phyloP scores from a whole-genome alignment of 345 rosid genomes.

The Eucalyptus erythrocorys region DNA sequence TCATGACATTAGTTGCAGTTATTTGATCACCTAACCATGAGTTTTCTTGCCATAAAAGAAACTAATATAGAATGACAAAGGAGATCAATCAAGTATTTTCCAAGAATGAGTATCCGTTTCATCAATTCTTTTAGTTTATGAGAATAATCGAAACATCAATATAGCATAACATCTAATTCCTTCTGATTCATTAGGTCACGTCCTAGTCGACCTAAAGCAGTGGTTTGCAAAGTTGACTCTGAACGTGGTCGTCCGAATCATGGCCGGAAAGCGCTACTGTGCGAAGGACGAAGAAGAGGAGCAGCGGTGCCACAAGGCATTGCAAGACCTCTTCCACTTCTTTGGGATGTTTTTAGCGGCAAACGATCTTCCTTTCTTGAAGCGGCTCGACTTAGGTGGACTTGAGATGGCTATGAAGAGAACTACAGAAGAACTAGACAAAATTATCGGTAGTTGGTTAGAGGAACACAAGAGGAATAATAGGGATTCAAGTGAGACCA shows the following conservation, averaged over 20 bases:
- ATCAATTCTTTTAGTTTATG: too few relatives aligned
- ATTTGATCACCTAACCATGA: too few relatives aligned
- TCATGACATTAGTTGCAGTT: too few relatives aligned
- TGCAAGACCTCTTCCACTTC: background rate
- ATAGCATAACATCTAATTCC: background rate
- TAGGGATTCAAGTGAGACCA: background rate
- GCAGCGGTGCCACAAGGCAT: background rate
- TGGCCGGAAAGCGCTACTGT: constrained; percentile 17
- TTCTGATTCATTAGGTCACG: background rate
- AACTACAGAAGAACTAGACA: background rate
- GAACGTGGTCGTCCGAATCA: constrained; percentile 8
- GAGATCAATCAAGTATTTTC: too few relatives aligned
- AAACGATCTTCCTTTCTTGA: constrained; percentile 8
- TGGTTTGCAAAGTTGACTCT: constrained; percentile 8
- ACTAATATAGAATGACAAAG: too few relatives aligned
- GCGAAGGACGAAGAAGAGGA: constrained; percentile 3
- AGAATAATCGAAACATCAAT: background rate
- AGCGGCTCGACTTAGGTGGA: constrained; percentile 11
- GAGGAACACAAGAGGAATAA: constrained; percentile 1
- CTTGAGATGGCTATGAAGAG: constrained; percentile 9
- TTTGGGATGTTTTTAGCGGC: background rate
- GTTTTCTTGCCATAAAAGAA: too few relatives aligned
- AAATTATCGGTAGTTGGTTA: background rate
- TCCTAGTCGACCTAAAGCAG: constrained; percentile 11
- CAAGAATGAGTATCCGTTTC: too few relatives aligned